Percentiles rank a stretch among this genome's conserved stretches.
phyloP scores from a whole-genome alignment of 1,139 yeast genomes.

The Suhomyces panamericanus region DNA sequence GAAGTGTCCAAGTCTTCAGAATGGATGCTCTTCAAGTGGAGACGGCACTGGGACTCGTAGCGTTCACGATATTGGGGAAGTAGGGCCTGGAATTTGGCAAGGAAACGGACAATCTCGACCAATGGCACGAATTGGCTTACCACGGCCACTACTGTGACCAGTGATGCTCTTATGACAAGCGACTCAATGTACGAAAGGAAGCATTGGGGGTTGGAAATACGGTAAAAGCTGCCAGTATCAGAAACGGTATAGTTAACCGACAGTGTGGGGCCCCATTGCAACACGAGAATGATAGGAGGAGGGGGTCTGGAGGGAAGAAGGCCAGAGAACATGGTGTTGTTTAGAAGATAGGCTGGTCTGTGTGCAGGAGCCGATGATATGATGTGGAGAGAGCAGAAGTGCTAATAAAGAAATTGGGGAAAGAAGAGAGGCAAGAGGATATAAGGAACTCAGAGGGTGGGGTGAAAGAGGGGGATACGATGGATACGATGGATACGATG shows the following conservation, averaged over 20 bases:
- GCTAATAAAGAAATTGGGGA: no score
- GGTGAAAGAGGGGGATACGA: no score
- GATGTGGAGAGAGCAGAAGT: not conserved
- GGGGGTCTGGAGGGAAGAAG: constrained; percentile 1
- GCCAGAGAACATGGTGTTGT: constrained; percentile 1
- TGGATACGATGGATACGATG: no score
- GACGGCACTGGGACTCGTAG: constrained; percentile 1
- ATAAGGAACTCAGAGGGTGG: no score
- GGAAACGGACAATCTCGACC: constrained; percentile 16
- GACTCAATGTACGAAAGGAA: constrained; percentile 22
- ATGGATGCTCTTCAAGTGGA: constrained; percentile 9
- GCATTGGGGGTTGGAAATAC: constrained; percentile 21
- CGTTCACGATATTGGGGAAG: not conserved
- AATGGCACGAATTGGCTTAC: constrained; percentile 17
- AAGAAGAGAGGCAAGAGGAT: no score
- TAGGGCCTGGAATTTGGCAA: constrained; percentile 10
- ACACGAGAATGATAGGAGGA: not conserved
- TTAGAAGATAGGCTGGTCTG: not conserved
- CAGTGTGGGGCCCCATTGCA: constrained; percentile 10
- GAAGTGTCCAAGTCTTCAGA: constrained; percentile 3
- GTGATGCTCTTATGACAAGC: constrained; percentile 14
- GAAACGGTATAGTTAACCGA: constrained; percentile 2
- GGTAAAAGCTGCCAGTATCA: constrained; percentile 21
- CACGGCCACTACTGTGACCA: constrained; percentile 17
- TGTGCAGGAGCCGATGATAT: not conserved